Base-by-base conservation (phyloP, 345 rosid genomes). In the Eucalyptus polybractea region DNA sequence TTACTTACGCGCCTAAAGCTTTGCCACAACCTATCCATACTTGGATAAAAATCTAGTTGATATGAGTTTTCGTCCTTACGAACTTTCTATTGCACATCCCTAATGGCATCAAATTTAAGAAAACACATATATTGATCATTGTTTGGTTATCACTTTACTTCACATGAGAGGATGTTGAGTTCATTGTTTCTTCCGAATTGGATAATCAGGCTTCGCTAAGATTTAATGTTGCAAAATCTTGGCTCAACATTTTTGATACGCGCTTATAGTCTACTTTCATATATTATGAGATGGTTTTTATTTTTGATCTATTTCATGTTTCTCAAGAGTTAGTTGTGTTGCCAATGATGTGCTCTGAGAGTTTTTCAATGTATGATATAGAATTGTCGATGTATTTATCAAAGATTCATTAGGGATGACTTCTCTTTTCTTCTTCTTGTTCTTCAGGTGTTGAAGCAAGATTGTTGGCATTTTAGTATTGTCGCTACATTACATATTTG, bases 1-100 rank as follows among this genome's bases (percentile, higher is more conserved):
- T 67, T 67, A 67, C 21, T 31, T 67, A 72, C 0, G 1, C 0
- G 0, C 3, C 27, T 3, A 72, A 3, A 37, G 27, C 5, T 3
- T 37, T 21, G 8, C 13, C 45, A 13, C 14, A 4, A 37, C 8
- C 27, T 37, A 72, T 72, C 45, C 2, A 2, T 24, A 9, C 3
- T 37, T 69, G 13, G 27, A 72, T 33, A 33, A 22, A 5, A 72
- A 19, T 19, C 4, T 21, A 6, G 45, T 37, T 10, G 4, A 40
- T 33, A 69, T 4, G 24, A 13, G 7, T 69, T 69, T 33, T 69
- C 4, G 4, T 69, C 4, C 24, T 33, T 33, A 9, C 2, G 1
- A 16, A 33, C 19, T 69, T 69, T 31, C 21, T 24, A 16, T 17
- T 19, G 44, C 45, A 33, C 44, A 33, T 72, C 25, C 14, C 25